A percentile compares a stretch with the other conserved stretches of the same genome.
Evolutionary conservation across 768 basidiomycete species (phyloP).

Genomic region (Rhodotorula babjevae): DNA sequence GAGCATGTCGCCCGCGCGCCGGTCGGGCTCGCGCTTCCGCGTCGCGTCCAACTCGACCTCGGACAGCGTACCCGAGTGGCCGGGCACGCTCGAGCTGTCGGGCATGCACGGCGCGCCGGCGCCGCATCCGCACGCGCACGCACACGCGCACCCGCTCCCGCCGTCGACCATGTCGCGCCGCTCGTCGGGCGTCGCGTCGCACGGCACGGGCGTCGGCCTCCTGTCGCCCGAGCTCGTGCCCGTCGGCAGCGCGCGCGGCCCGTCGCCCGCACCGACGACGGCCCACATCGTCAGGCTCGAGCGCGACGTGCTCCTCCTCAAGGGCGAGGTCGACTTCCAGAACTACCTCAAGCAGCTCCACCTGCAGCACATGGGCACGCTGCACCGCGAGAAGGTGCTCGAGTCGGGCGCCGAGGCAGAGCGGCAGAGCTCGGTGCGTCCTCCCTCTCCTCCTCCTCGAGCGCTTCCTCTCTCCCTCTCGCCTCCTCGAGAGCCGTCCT

Average conservation of each 20-base stretch:
- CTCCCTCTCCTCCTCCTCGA: neutral
- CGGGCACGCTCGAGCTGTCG: neutral
- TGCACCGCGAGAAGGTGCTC: conserved; percentile 68
- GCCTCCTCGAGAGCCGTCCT: no score
- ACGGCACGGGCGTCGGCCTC: conserved; percentile 11
- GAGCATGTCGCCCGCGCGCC: conserved; percentile 7
- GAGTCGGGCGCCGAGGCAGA: conserved; percentile 73
- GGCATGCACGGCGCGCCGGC: neutral
- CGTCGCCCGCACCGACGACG: neutral
- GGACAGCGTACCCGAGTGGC: neutral
- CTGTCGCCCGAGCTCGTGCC: conserved; percentile 14
- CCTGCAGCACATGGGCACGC: conserved; percentile 70
- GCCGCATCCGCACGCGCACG: no score
- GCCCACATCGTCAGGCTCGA: conserved; percentile 59
- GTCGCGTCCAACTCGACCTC: neutral
- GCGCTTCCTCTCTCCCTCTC: neutral
- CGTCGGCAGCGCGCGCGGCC: neutral
- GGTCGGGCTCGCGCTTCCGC: conserved; percentile 18
- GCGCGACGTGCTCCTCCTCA: conserved; percentile 65
- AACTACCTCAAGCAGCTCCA: conserved; percentile 77
- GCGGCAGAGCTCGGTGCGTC: conserved; percentile 66
- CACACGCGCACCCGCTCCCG: neutral
- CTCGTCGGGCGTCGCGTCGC: conserved; percentile 17
- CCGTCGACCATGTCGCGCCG: conserved; percentile 10
- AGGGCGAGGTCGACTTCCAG: conserved; percentile 80